phyloP scores from a whole-genome alignment of 2,329 filamentous ascomycete genomes.

The Pochonia chlamydosporia region DNA sequence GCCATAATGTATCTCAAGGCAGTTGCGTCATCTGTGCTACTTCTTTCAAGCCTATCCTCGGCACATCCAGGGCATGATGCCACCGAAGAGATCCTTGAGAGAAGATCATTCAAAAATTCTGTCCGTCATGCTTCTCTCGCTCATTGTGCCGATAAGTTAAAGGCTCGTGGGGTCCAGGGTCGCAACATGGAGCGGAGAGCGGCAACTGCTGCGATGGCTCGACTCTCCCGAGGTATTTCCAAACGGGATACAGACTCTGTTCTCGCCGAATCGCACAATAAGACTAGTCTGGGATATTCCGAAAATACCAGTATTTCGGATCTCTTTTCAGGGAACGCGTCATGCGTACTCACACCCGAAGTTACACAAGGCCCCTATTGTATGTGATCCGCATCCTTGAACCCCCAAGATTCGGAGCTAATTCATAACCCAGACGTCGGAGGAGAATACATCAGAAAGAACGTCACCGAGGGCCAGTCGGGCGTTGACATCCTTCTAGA shows the following conservation, averaged over 20 bases:
- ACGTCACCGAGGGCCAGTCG: slow-evolving; percentile 33
- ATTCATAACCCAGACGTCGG: neutral
- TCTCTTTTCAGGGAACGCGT: slow-evolving; percentile 33
- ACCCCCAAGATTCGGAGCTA: neutral
- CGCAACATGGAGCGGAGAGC: slow-evolving; percentile 39
- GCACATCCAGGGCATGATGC: slow-evolving; percentile 46
- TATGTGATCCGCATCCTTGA: slow-evolving; percentile 10
- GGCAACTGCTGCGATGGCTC: slow-evolving; percentile 33
- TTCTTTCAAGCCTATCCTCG: neutral
- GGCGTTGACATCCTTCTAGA: slow-evolving; percentile 35
- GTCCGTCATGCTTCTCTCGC: slow-evolving; percentile 34
- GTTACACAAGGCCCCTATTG: slow-evolving; percentile 44
- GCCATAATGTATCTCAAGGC: neutral
- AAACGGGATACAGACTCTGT: slow-evolving; percentile 25
- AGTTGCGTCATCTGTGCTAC: neutral
- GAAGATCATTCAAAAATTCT: slow-evolving; percentile 35
- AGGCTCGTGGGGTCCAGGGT: slow-evolving; percentile 38
- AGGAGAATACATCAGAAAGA: slow-evolving; percentile 30
- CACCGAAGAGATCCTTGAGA: slow-evolving; percentile 41
- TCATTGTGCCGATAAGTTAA: slow-evolving; percentile 41
- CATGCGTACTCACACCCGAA: slow-evolving; percentile 44
- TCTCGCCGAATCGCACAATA: slow-evolving; percentile 30
- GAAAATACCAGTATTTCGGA: slow-evolving; percentile 21
- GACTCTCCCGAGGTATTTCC: slow-evolving; percentile 28
- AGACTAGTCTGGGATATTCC: slow-evolving; percentile 27